Conservation (phyloP, 805 yeast genomes). For the Yarrowia sp. region DNA sequence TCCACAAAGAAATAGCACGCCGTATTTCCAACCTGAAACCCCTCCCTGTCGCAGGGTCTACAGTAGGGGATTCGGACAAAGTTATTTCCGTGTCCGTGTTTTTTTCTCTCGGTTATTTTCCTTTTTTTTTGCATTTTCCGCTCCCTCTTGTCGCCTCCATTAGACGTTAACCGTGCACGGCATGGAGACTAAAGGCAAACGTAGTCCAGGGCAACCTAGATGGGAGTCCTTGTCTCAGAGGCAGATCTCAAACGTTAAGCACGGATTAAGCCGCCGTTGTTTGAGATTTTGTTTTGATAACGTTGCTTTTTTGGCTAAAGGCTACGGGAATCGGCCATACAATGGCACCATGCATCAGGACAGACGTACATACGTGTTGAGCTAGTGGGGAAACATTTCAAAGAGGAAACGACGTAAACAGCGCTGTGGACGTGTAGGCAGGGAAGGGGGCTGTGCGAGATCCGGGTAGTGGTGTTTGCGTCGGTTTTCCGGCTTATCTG, state of each 20-base stretch:
- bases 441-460: too few species aligned
- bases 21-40: background rate
- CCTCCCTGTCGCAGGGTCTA: conserved; percentile 7
- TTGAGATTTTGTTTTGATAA: conserved; percentile 10
- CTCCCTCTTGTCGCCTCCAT: background rate
- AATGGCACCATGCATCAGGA: conserved; percentile 8
- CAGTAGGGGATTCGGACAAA: background rate
- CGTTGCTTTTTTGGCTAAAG: conserved; percentile 18
- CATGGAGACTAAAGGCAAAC: background rate
- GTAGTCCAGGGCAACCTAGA: background rate
- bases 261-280: conserved; percentile 9
- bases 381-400: background rate
- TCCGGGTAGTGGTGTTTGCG: too few species aligned
- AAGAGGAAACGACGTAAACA: background rate
- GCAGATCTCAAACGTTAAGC: conserved; percentile 4
- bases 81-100: conserved; percentile 6
- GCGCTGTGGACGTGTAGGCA: too few species aligned
- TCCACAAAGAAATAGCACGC: too few species aligned
- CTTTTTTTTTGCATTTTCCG: background rate
- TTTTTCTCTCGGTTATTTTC: background rate
- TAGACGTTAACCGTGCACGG: background rate
- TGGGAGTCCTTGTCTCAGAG: background rate
- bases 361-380: background rate
- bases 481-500: too few species aligned
- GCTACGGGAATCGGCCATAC: conserved; percentile 13